Conservation (phyloP, 306 rosid species). For the Lithocarpus polystachyus region DNA sequence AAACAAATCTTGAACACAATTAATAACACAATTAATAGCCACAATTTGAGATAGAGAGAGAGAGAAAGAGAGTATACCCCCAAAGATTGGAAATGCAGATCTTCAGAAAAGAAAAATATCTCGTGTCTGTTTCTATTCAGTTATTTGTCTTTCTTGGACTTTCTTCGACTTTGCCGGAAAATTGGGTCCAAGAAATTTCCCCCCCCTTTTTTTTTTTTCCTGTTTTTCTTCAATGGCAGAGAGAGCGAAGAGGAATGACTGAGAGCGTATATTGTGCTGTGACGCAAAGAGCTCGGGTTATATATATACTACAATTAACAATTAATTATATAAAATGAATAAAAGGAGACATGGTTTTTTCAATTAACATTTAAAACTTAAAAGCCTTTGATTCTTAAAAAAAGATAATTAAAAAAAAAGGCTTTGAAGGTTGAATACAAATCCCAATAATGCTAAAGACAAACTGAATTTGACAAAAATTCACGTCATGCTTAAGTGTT, state of each 20-base stretch:
- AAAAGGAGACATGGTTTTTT: neutral
- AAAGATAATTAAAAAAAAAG: too few relatives aligned
- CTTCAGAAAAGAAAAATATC: neutral
- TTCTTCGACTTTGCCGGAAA: neutral
- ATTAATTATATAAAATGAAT: too few relatives aligned
- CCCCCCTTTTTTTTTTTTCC: neutral
- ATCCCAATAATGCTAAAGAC: too few relatives aligned
- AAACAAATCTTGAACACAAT: neutral
- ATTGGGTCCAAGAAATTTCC: neutral
- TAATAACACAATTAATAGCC: too few relatives aligned
- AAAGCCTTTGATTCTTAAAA: too few relatives aligned
- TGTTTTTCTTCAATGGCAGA: neutral
- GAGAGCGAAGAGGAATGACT: neutral
- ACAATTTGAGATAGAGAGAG: too few relatives aligned
- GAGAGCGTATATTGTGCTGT: conserved; percentile 15
- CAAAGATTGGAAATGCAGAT: conserved; percentile 6
- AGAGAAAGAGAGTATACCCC: neutral
- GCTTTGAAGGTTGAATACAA: too few relatives aligned
- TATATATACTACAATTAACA: neutral
- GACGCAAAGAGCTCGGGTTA: neutral
- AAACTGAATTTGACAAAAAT: too few relatives aligned
- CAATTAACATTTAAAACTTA: too few relatives aligned
- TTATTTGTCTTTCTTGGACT: neutral
- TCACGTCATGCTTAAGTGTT: too few relatives aligned
- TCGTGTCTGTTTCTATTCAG: neutral